Evolutionary conservation across 1,139 yeast genomes (phyloP), one percentile per base, ranked within the genome.

Genomic region (Yamadazyma atlantica): DNA sequence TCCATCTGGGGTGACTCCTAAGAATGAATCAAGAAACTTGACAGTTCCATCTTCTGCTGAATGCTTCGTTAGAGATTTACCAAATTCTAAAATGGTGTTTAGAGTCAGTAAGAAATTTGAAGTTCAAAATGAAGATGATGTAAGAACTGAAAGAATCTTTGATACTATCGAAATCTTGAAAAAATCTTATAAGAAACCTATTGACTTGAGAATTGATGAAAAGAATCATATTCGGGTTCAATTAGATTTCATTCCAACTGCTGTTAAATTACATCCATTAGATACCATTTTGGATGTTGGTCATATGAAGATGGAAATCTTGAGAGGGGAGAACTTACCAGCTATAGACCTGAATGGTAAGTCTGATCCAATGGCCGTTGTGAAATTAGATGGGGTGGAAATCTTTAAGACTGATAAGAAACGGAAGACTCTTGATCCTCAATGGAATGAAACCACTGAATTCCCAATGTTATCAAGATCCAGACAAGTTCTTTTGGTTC

Each of bases 221-320:
- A 66, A 58, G 18, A 72, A 75, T 47, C 46, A 55, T 4, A 39
- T 83, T 14, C 59, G 58, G 28, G 57, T 82, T 12, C 75, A 75
- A 56, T 64, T 81, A 41, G 82, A 81, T 46, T 85, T 69, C 50
- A 63, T 74, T 41, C 92, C 94, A 25, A 62, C 83, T 3, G 67
- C 75, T 0, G 69, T 69, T 29, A 66, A 72, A 41, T 60, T 82
- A 45, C 74, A 80, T 27, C 73, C 77, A 15, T 60, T 73, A 29
- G 92, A 84, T 51, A 73, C 85, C 7, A 72, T 83, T 41, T 58
- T 70, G 48, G 90, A 85, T 55, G 84, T 86, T 24, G 94, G 94
- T 49, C 49, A 65, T 12, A 57, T 84, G 37, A 66, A 70, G 37
- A 58, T 85, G 49, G 80, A 78, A 31, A 62, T 85, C 37, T 52